Base-by-base conservation (phyloP, 148 eudicot species). In the Amaranthus hypochondriacus region DNA sequence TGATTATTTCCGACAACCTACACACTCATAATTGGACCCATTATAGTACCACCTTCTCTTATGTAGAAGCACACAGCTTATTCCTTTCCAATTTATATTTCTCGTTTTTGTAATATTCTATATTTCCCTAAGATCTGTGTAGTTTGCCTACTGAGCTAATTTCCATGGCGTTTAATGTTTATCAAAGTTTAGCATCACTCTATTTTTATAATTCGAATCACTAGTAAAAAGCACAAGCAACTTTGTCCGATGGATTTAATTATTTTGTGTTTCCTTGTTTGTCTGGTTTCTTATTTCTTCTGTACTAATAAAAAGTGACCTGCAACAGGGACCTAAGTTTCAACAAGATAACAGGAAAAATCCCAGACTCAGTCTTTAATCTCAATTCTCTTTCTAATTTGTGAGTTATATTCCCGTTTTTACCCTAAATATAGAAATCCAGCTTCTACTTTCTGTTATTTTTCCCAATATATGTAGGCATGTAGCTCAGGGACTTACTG, bases 281-380 rank as follows among this genome's bases (percentile, higher is more conserved):
- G 68, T 69, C 28, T 15, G 4, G 50, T 15, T 28, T 28, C 44
- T 28, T 6, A 11, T 42, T 76, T 43, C 18, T 5, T 46, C 42
- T 66, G 61, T 46, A 14, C 14, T 49, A 69, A 73, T 63, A 48
- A 64, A 46, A 52, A 9, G 65, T 18, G 60, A 21, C 47, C 56
- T 28, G 59, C 78, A 75, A 62, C 86, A 94, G 98, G 90, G 97
- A 94, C 81, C 82, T 94, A 74, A 94, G 98, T 87, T 94, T 94
- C 88, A 94, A 91, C 87, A 86, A 73, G 70, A 70, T 94, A 78
- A 75, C 78, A 52, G 98, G 98, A 70, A 52, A 46, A 63, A 88
- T 93, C 75, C 98, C 97, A 72, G 81, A 73, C 48, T 82, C 89
- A 0, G 70, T 93, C 75, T 91, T 91, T 84, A 84, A 76, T 61